Conservation (phyloP, 768 basidiomycete species). For the Lactarius psammicola region DNA sequence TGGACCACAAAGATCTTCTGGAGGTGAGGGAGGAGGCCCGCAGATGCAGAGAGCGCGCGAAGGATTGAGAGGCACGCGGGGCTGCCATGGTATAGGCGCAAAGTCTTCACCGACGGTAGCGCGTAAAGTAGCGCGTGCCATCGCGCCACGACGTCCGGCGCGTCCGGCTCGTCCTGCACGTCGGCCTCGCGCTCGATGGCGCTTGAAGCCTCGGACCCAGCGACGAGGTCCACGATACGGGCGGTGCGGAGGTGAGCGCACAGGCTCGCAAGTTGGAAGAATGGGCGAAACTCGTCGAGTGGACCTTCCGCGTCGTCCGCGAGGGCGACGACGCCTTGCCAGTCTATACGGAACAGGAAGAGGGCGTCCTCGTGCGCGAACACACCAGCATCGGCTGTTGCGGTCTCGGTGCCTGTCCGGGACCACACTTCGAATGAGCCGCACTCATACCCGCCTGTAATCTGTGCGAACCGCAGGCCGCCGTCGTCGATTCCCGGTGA, state of each 20-base stretch:
- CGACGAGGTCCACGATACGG: background rate
- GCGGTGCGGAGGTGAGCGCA: slow-evolving; percentile 2
- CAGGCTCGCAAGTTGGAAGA: slow-evolving; percentile 10
- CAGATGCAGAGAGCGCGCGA: background rate
- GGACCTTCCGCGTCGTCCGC: too few species aligned
- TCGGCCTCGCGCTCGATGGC: background rate
- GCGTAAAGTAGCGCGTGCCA: background rate
- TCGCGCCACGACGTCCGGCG: background rate
- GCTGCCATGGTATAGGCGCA: background rate
- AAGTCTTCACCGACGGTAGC: background rate
- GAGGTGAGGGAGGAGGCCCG: slow-evolving; percentile 13
- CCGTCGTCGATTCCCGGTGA: background rate
- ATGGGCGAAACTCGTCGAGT: slow-evolving; percentile 10
- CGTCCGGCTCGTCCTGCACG: too few species aligned
- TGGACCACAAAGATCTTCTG: slow-evolving; percentile 7
- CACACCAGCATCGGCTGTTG: background rate
- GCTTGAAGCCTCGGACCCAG: background rate
- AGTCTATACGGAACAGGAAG: slow-evolving; percentile 9
- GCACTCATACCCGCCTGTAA: background rate
- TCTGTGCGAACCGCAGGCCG: background rate
- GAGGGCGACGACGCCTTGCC: slow-evolving; percentile 7
- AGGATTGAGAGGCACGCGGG: background rate
- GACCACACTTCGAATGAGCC: background rate
- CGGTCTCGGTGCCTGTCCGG: slow-evolving; percentile 1
- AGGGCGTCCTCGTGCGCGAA: slow-evolving; percentile 2